Base-by-base conservation (phyloP, 176 grass and related monocot species). In the Aegilops speltoides region DNA sequence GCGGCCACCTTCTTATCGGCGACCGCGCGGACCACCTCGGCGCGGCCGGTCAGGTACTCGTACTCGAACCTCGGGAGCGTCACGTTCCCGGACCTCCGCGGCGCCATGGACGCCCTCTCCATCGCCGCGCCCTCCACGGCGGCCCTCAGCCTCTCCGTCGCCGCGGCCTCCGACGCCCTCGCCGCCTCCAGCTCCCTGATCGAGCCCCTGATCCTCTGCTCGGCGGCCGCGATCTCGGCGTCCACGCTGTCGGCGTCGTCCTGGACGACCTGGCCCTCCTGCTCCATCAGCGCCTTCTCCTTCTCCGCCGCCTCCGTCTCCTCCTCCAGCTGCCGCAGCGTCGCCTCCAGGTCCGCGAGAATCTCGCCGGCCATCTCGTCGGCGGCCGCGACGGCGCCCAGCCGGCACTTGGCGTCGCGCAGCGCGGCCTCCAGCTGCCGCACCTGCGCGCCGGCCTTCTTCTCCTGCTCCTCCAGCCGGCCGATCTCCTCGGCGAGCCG, bases 1-100 rank as follows among this genome's bases (percentile, higher is more conserved):
- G 88, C 92, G 16, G 83, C 89, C 70, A 84, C 94, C 90, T 94
- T 97, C 77, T 92, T 97, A 64, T 90, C 92, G 2, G 90, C 94
- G 16, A 93, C 76, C 40, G 62, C 36, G 13, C 89, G 81, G 14
- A 87, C 85, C 20, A 62, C 26, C 61, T 79, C 87, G 10, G 48
- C 80, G 10, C 88, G 81, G 20, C 71, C 71, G 3, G 84, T 60
- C 56, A 93, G 86, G 87, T 98, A 98, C 70, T 98, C 91, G 82
- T 89, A 94, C 85, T 98, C 93, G 52, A 88, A 88, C 86, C 91
- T 89, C 10, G 91, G 74, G 60, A 98, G 76, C 14, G 87, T 90
- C 15, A 96, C 40, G 66, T 87, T 85, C 63, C 77, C 82, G 0
- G 75, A 76, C 80, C 80, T 69, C 48, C 19, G 34, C 50, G 79